These are phyloP conservation scores for Avena atlantica DNA, from an alignment of 176 grass and related monocot species.

Conservation along the genomic window DNA sequence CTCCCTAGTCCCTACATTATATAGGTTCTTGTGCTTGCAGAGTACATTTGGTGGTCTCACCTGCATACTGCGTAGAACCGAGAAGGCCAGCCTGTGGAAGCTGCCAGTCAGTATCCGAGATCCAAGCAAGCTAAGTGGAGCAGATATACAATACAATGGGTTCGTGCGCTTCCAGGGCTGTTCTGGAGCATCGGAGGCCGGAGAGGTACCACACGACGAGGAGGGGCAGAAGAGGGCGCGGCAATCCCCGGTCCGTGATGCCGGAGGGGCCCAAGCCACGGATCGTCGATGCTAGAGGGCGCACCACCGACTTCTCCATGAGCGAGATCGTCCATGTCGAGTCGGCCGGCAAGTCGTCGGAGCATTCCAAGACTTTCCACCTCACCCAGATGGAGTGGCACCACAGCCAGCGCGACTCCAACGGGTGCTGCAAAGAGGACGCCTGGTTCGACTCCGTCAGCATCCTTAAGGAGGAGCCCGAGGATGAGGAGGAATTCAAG, in stretches of 20 bases:
- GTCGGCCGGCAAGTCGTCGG: conserved; percentile 54
- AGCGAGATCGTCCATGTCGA: conserved; percentile 81
- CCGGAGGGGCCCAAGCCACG: conserved; percentile 55
- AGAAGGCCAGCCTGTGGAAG: background rate
- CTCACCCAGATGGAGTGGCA: conserved; percentile 89
- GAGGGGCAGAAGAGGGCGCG: conserved; percentile 41
- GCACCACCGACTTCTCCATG: conserved; percentile 64
- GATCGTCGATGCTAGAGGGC: conserved; percentile 32
- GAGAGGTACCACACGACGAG: conserved; percentile 38
- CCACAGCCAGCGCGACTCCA: conserved; percentile 68
- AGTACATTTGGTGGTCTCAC: conserved; percentile 14
- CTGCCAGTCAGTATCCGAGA: background rate
- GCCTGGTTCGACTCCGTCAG: conserved; percentile 95
- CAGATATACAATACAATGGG: conserved; percentile 50
- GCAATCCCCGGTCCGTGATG: conserved; percentile 35
- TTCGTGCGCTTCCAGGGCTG: conserved; percentile 61
- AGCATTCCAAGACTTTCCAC: conserved; percentile 76
- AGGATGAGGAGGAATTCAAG: conserved; percentile 93
- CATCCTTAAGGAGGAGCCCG: conserved; percentile 85
- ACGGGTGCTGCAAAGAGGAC: conserved; percentile 87
- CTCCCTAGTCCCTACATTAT: background rate
- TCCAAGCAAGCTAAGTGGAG: background rate
- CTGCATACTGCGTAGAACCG: background rate
- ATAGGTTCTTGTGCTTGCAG: conserved; percentile 35
- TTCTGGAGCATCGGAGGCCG: conserved; percentile 39